Evolutionary conservation across 169 alveolate species (phyloP).

Genomic region (Cryptosporidium canis): DNA sequence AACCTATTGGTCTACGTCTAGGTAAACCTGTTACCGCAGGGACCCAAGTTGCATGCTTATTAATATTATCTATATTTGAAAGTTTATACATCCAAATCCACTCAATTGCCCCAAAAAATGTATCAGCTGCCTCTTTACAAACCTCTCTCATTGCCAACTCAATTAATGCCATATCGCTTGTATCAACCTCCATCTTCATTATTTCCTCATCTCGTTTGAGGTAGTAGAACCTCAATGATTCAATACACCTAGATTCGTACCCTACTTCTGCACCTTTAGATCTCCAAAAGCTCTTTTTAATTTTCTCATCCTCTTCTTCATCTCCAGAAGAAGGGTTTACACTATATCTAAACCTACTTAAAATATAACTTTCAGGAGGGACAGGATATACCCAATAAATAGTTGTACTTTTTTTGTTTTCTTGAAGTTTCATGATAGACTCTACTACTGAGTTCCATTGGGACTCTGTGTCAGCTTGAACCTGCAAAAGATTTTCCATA

Average conservation of each 20-base stretch:
- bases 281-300: background rate
- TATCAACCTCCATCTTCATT: slow-evolving; percentile 41
- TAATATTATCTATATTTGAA: slow-evolving; percentile 1
- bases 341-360: background rate
- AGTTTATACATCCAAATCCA: slow-evolving; percentile 52
- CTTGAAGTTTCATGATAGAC: slow-evolving; percentile 22
- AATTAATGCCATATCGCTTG: slow-evolving; percentile 25
- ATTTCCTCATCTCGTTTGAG: background rate
- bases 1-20: slow-evolving; percentile 24
- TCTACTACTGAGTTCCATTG: slow-evolving; percentile 66
- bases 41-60: background rate
- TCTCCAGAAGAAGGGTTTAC: background rate
- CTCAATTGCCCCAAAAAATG: slow-evolving; percentile 60
- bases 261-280: slow-evolving; percentile 6
- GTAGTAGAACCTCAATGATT: slow-evolving; percentile 8
- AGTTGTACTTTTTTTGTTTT: background rate
- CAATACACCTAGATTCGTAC: slow-evolving; percentile 27
- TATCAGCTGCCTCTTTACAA: slow-evolving; percentile 60
- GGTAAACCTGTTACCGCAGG: slow-evolving; percentile 68
- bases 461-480: slow-evolving; percentile 52
- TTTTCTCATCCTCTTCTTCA: slow-evolving; percentile 13
- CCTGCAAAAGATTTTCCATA: slow-evolving; percentile 10
- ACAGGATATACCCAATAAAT: slow-evolving; percentile 64
- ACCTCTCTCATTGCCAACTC: slow-evolving; percentile 17
- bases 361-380: slow-evolving; percentile 27